Evolutionary conservation across 2,329 filamentous ascomycete genomes (phyloP).

Genomic region (Aspergillus sp.): DNA sequence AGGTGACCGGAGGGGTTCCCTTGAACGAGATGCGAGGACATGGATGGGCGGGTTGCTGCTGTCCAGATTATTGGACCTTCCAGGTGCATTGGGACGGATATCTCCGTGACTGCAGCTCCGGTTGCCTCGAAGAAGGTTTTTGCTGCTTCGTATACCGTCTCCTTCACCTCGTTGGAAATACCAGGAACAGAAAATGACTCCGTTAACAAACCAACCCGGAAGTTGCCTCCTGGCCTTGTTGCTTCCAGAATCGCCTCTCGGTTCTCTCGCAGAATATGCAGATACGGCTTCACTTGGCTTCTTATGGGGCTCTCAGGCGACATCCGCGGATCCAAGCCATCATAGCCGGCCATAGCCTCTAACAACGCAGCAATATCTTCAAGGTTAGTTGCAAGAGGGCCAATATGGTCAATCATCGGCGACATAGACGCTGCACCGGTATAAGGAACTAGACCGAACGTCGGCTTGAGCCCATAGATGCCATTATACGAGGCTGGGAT

Average conservation of each 20-base stretch:
- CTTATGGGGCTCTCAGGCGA: constrained; percentile 45
- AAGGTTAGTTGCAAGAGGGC: constrained; percentile 51
- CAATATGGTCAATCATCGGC: constrained; percentile 51
- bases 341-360: constrained; percentile 52
- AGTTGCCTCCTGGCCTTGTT: constrained; percentile 38
- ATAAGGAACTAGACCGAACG: constrained; percentile 56
- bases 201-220: constrained; percentile 53
- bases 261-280: constrained; percentile 5
- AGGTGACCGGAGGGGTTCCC: constrained; percentile 38
- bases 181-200: constrained; percentile 49
- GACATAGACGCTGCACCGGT: constrained; percentile 51
- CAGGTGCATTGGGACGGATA: constrained; percentile 54
- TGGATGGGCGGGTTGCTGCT: constrained; percentile 39
- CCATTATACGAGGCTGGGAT: constrained; percentile 47
- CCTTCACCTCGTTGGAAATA: constrained; percentile 44
- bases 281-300: constrained; percentile 39
- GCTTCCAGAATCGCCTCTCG: constrained; percentile 27
- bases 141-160: constrained; percentile 42
- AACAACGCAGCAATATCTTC: constrained; percentile 51
- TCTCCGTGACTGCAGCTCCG: constrained; percentile 51
- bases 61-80: constrained; percentile 54
- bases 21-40: constrained; percentile 37
- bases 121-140: constrained; percentile 42
- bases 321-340: constrained; percentile 54
- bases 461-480: constrained; percentile 54